Evolutionary conservation across 2,329 filamentous ascomycete genomes (phyloP).

Genomic region (Lasiodiplodia citricola): DNA sequence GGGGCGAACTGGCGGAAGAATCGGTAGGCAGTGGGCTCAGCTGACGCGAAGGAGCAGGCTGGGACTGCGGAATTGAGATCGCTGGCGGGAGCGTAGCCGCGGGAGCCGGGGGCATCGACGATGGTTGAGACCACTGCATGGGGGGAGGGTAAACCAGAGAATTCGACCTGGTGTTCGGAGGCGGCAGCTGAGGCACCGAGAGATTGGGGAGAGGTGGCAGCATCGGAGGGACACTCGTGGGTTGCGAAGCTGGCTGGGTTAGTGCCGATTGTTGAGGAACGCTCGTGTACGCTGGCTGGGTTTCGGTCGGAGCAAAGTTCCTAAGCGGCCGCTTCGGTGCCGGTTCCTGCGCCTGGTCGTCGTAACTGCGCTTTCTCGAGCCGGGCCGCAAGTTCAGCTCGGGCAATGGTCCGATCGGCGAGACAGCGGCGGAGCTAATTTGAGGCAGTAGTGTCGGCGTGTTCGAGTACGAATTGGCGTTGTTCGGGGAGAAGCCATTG

Average conservation of each 20-base stretch:
- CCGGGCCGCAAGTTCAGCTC: slow-evolving; percentile 44
- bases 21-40: slow-evolving; percentile 56
- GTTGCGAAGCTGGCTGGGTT: slow-evolving; percentile 36
- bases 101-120: slow-evolving; percentile 42
- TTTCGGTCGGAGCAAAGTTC: slow-evolving; percentile 19
- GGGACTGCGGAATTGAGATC: slow-evolving; percentile 35
- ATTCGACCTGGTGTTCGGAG: slow-evolving; percentile 67
- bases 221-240: slow-evolving; percentile 26
- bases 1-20: slow-evolving; percentile 69
- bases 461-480: slow-evolving; percentile 46
- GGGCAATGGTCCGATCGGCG: slow-evolving; percentile 50
- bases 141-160: slow-evolving; percentile 73
- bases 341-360: slow-evolving; percentile 60
- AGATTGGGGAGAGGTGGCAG: slow-evolving; percentile 75
- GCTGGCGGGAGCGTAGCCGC: slow-evolving; percentile 35
- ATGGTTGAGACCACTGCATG: slow-evolving; percentile 56
- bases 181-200: slow-evolving; percentile 60
- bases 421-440: slow-evolving; percentile 49
- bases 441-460: slow-evolving; percentile 47
- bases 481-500: slow-evolving; percentile 50
- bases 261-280: slow-evolving; percentile 30
- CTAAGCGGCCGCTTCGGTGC: slow-evolving; percentile 56
- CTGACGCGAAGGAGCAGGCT: slow-evolving; percentile 50
- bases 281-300: slow-evolving; percentile 7
- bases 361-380: slow-evolving; percentile 63